phyloP scores from a whole-genome alignment of 1,284 basidiomycete species.

The Ustilago sp. region DNA sequence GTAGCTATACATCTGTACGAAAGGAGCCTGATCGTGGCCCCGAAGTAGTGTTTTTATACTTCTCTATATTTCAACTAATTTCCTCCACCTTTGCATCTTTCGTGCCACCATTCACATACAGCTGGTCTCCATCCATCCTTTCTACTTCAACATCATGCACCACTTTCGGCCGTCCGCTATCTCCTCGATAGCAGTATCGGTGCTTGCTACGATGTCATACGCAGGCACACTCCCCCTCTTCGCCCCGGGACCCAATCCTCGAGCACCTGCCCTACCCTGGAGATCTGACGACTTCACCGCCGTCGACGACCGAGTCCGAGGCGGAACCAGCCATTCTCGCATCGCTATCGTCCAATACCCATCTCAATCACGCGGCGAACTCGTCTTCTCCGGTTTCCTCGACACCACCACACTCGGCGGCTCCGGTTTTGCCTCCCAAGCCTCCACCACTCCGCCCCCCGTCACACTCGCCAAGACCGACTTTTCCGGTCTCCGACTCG shows the following conservation, averaged over 20 bases:
- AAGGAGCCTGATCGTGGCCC: no score
- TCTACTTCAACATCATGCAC: background rate
- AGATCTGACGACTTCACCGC: slow-evolving; percentile 66
- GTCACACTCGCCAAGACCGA: slow-evolving; percentile 29
- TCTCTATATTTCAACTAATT: background rate
- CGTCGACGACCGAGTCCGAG: slow-evolving; percentile 72
- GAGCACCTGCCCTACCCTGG: slow-evolving; percentile 44
- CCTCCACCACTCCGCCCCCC: slow-evolving; percentile 57
- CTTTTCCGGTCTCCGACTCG: slow-evolving; percentile 43
- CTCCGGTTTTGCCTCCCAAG: slow-evolving; percentile 73
- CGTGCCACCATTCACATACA: background rate
- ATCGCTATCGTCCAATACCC: slow-evolving; percentile 63
- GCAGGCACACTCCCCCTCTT: slow-evolving; percentile 38
- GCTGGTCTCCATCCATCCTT: slow-evolving; percentile 1
- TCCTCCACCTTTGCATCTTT: background rate
- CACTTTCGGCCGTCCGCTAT: background rate
- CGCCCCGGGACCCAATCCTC: slow-evolving; percentile 40
- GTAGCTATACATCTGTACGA: no score
- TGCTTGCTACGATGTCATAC: slow-evolving; percentile 30
- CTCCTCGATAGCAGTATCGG: background rate
- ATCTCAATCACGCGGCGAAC: slow-evolving; percentile 34
- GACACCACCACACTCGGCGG: slow-evolving; percentile 72
- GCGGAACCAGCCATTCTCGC: slow-evolving; percentile 70
- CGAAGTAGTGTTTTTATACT: no score
- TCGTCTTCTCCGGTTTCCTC: slow-evolving; percentile 58